A percentile compares a stretch with the other conserved stretches of the same genome.
Conservation (phyloP, 2,329 filamentous ascomycete species). For the Leptographium galeiforme region DNA sequence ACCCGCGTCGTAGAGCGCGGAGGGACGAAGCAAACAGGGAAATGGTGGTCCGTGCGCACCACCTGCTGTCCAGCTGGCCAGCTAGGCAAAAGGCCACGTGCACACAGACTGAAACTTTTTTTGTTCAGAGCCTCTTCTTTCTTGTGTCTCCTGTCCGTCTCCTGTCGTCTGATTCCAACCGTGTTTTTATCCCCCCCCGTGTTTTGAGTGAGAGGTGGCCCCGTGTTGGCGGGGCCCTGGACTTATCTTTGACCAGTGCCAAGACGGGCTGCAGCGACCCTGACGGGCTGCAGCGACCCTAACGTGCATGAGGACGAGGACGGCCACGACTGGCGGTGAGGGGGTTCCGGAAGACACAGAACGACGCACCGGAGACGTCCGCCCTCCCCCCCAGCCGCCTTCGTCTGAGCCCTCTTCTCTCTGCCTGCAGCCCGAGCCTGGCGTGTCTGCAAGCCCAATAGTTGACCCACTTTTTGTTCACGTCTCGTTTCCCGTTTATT, state of each 20-base stretch:
- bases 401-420: not conserved
- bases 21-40: not conserved
- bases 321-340: too few species aligned
- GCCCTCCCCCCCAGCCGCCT: not conserved
- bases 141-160: not conserved
- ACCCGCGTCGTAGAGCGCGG: conserved; percentile 36
- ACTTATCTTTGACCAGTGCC: not conserved
- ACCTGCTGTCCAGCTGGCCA: not conserved
- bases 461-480: not conserved
- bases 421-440: not conserved
- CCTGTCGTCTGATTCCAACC: not conserved
- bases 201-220: not conserved
- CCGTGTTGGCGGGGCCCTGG: not conserved
- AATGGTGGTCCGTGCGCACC: not conserved
- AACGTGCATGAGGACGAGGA: not conserved
- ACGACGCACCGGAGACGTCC: not conserved
- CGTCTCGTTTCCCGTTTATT: not conserved
- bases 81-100: not conserved
- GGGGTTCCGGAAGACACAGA: not conserved
- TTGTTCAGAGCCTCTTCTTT: not conserved
- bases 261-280: not conserved
- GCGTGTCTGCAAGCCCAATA: not conserved
- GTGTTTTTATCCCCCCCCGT: not conserved
- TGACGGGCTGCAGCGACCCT: not conserved
- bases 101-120: not conserved